Evolutionary conservation across 768 basidiomycete species (phyloP), one percentile per base, ranked within the genome.

Genomic region (Lentinula aciculospora): DNA sequence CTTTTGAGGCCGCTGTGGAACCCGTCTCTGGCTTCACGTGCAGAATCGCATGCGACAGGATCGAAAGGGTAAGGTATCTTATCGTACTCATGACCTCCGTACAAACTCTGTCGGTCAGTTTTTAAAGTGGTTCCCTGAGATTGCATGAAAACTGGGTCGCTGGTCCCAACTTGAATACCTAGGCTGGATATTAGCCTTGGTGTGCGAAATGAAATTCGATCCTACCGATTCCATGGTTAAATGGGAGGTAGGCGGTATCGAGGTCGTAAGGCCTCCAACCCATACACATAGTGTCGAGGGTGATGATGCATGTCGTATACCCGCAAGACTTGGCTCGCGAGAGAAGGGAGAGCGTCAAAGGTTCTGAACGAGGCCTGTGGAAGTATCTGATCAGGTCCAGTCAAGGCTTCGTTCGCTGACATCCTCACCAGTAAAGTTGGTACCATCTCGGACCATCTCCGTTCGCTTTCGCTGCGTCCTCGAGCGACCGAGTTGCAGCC

Each of bases 141-240:
- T 73, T 75, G 62, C 79, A 78, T 80, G 70, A 81, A 81, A 3
- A 68, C 74, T 0, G 81, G 78, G 63, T 82, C 79, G 8, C 76
- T 72, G 36, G 67, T 67, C 12, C 73, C 79, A 25, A 76, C 65
- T 55, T 77, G 72, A 31, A 64, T 60, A n/a, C 77, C 78, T 32
- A 23, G 9, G 2, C 7, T 13, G 21, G 3, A 44, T 23, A 44
- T 44, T 21, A 44, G 21, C 3, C 5, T 23, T 23, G 19, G 8
- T 19, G 21, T 7, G n/a, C 6, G 19, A 44, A 23, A 19, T 74
- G 72, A 55, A 75, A 70, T 37, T 27, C 4, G 28, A 17, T 34
- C 36, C 13, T 45, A 32, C 34, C 59, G n/a, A 44, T 23, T 57
- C 27, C 1, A 54, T n/a, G 34, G 55, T 65, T 17, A 65, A 76